Conservation (phyloP, 805 yeast genomes). For the Nakazawaea populi region DNA sequence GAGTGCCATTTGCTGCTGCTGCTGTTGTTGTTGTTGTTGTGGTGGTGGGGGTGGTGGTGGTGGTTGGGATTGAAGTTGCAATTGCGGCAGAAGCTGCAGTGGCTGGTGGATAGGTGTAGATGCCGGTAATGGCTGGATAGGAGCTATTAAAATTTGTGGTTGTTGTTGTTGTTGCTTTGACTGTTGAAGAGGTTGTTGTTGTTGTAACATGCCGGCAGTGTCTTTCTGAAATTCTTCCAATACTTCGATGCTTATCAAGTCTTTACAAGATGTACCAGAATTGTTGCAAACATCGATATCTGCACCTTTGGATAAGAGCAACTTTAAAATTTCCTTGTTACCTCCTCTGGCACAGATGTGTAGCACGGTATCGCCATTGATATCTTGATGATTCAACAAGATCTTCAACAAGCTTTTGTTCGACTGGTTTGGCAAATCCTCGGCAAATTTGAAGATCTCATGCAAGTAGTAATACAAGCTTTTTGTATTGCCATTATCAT, state of each 20-base stretch:
- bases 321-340: slow-evolving; percentile 36
- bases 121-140: background rate
- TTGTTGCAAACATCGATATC: slow-evolving; percentile 16
- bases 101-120: background rate
- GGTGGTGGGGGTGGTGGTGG: background rate
- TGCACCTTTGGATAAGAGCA: slow-evolving; percentile 43
- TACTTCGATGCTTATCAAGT: slow-evolving; percentile 11
- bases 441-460: slow-evolving; percentile 26
- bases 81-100: background rate
- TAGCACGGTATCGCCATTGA: slow-evolving; percentile 78
- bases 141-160: background rate
- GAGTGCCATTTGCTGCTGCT: background rate
- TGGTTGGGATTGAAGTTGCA: background rate
- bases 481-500: slow-evolving; percentile 38
- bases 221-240: slow-evolving; percentile 13
- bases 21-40: background rate
- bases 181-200: slow-evolving; percentile 1
- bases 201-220: background rate
- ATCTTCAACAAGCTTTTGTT: slow-evolving; percentile 44
- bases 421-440: slow-evolving; percentile 17
- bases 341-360: slow-evolving; percentile 66
- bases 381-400: slow-evolving; percentile 71
- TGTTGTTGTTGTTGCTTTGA: background rate
- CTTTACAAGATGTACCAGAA: slow-evolving; percentile 14
- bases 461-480: slow-evolving; percentile 49